phyloP scores from a whole-genome alignment of 352 stramenopile species.

The Globisporangium spinosum region DNA sequence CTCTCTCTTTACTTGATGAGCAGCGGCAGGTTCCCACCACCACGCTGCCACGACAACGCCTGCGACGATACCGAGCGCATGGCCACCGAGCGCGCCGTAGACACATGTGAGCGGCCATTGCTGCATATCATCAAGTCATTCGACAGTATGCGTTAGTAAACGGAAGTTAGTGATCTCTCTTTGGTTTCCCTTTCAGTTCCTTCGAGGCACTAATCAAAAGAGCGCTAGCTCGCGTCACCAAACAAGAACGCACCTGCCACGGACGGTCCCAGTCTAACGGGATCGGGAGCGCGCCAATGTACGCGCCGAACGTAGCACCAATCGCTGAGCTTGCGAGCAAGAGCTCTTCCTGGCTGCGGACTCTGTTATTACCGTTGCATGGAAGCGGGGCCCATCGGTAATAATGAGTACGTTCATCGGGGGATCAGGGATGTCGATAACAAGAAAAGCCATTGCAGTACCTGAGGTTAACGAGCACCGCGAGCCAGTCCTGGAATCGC shows the following conservation, averaged over 20 bases:
- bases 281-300: constrained; percentile 74
- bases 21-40: not conserved
- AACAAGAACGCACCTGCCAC: constrained; percentile 63
- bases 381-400: not conserved
- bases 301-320: constrained; percentile 58
- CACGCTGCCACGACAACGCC: not conserved
- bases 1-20: constrained; percentile 6
- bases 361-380: constrained; percentile 20
- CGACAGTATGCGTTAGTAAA: not conserved
- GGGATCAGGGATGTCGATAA: not conserved
- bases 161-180: not conserved
- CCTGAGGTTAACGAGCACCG: constrained; percentile 54
- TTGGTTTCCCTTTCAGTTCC: not conserved
- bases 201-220: not conserved
- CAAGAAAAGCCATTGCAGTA: constrained; percentile 9
- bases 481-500: constrained; percentile 36
- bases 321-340: constrained; percentile 52
- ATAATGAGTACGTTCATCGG: not conserved
- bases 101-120: constrained; percentile 86
- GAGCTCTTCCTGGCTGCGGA: constrained; percentile 36
- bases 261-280: constrained; percentile 86
- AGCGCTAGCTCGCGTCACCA: not conserved
- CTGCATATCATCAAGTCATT: constrained; percentile 27
- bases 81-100: constrained; percentile 57
- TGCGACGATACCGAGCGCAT: constrained; percentile 37